Conservation (phyloP, 179 eudicot species). For the Spergularia azorica region DNA sequence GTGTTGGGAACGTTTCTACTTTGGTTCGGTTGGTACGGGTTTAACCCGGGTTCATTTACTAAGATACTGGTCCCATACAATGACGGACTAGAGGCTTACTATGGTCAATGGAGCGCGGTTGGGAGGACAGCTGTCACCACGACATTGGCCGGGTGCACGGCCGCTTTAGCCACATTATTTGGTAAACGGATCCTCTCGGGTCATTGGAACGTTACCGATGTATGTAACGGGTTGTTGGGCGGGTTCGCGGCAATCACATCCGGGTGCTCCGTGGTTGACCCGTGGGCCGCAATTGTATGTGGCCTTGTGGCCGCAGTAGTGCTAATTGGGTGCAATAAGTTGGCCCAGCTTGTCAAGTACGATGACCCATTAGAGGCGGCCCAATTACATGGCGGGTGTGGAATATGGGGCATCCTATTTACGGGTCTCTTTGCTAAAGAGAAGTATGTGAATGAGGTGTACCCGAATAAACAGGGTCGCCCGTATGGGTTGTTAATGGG, state of each 20-base stretch:
- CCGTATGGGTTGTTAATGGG: constrained; percentile 51
- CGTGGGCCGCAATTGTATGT: constrained; percentile 53
- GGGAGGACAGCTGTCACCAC: constrained; percentile 59
- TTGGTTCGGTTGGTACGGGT: constrained; percentile 61
- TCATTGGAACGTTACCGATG: constrained; percentile 51
- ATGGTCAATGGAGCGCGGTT: constrained; percentile 53
- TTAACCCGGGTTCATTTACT: constrained; percentile 50
- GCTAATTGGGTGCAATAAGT: constrained; percentile 39
- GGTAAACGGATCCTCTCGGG: constrained; percentile 41
- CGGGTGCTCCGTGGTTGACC: constrained; percentile 53
- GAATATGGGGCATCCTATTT: constrained; percentile 50
- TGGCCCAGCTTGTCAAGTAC: constrained; percentile 38
- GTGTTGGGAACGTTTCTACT: constrained; percentile 49
- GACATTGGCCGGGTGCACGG: constrained; percentile 50
- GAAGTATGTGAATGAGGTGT: constrained; percentile 37
- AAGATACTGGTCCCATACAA: constrained; percentile 36
- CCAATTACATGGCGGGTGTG: constrained; percentile 54
- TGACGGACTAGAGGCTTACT: constrained; percentile 41
- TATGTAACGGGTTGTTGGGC: constrained; percentile 50
- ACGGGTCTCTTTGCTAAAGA: constrained; percentile 46
- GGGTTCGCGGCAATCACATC: constrained; percentile 54
- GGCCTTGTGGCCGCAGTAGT: constrained; percentile 55
- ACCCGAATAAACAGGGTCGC: constrained; percentile 27
- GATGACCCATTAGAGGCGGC: constrained; percentile 63
- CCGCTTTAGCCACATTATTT: constrained; percentile 45